Base-by-base conservation (phyloP, 2,329 filamentous ascomycete species). In the Fusarium sp. region DNA sequence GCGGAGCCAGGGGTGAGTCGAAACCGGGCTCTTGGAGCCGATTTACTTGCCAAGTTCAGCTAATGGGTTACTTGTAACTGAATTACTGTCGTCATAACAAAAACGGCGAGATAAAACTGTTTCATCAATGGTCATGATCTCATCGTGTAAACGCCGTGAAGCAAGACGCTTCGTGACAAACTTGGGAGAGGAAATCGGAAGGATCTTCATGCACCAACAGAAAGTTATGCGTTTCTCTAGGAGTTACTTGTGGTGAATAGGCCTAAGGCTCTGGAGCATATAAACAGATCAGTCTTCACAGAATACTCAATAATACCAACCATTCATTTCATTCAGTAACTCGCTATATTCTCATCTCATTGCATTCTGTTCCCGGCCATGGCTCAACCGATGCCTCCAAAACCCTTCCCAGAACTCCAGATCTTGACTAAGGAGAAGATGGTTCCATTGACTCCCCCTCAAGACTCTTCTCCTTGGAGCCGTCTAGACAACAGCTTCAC, bases 381-480 rank as follows among this genome's bases (percentile, higher is more conserved):
- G 61, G 32, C 50, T 25, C 54, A 60, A 40, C 25, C 49, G 10
- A 49, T 51, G 19, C 26, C 28, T 3, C 45, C 38, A 12, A 42
- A 51, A 15, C 13, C 40, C n/a, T 6, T 25, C 29, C 11, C 19
- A 28, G 4, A 4, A 11, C 28, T 52, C 5, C 32, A 40, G 22
- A 5, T 12, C 25, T 38, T 43, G 25, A n/a, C 19, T 3, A 22
- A 32, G 26, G 46, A 39, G 3, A 25, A 28, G 12, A 42, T 1
- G 13, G 24, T 47, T 22, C 57, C 50, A 6, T 38, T 45, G 13
- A 35, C 34, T 10, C 38, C 50, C 13, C 48, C 52, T n/a, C 32
- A 41, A 24, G 60, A 54, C 22, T 13, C 15, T 38, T 52, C 52
- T 15, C 34, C 43, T 13, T 65, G 62, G 60, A 26, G 19, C 4